These are phyloP conservation scores for Lagenidium giganteum DNA, from an alignment of 352 stramenopile genomes.

Conservation along the genomic window DNA sequence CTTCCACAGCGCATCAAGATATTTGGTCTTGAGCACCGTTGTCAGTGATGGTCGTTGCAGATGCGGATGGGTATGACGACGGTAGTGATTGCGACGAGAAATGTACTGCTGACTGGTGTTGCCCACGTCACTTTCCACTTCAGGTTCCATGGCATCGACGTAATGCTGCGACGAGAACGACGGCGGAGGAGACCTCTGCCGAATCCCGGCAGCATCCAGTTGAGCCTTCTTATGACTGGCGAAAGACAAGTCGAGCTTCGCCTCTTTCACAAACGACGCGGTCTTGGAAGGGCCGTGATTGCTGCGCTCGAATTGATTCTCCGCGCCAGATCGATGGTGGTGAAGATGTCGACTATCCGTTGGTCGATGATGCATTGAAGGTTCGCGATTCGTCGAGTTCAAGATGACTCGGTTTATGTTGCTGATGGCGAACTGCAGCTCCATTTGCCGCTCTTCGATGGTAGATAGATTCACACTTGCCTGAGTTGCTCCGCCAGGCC, in stretches of 20 bases:
- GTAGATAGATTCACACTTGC: no score
- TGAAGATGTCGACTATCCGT: no score
- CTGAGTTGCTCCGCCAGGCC: no score
- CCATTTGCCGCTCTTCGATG: constrained; percentile 45
- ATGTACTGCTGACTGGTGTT: no score
- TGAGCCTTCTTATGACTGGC: constrained; percentile 12
- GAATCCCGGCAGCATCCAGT: constrained; percentile 34
- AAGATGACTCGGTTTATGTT: constrained; percentile 62
- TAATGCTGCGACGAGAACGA: constrained; percentile 8
- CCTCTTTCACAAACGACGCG: no score
- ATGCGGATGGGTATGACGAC: background rate
- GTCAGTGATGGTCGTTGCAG: constrained; percentile 37
- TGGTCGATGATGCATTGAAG: background rate
- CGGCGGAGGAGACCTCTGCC: constrained; percentile 16
- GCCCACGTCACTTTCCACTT: background rate
- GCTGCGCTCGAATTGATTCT: no score
- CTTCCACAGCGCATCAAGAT: constrained; percentile 29
- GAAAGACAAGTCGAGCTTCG: background rate
- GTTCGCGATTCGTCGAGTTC: constrained; percentile 36
- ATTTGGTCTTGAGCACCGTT: constrained; percentile 48
- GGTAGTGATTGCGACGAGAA: no score
- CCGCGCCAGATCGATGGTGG: background rate
- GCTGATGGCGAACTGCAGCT: constrained; percentile 58
- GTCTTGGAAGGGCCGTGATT: no score
- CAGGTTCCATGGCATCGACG: background rate